A percentile compares a stretch with the other conserved stretches of the same genome.
Conservation (phyloP, 1,284 basidiomycete species). For the Vanrija humicola region DNA sequence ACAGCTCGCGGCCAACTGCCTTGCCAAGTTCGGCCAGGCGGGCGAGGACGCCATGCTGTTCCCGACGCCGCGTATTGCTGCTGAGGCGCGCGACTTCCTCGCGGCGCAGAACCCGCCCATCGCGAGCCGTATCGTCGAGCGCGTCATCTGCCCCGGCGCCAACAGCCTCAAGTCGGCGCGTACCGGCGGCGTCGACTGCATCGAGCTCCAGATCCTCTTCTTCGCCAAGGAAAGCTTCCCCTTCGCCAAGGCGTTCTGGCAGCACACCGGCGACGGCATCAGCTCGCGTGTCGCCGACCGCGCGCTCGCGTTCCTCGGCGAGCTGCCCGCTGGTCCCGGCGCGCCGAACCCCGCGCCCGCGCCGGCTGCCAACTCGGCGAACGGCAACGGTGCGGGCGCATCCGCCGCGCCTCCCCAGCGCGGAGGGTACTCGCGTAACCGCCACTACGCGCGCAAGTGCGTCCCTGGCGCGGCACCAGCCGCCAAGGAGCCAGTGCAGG, state of each 20-base stretch:
- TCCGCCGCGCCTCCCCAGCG: neutral
- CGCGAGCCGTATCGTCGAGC: slow-evolving; percentile 65
- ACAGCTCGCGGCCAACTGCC: slow-evolving; percentile 72
- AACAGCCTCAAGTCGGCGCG: slow-evolving; percentile 14
- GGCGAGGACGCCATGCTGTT: slow-evolving; percentile 75
- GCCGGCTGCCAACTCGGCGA: neutral
- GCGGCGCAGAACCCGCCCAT: slow-evolving; percentile 52
- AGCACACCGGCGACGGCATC: slow-evolving; percentile 87
- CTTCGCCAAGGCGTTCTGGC: slow-evolving; percentile 90
- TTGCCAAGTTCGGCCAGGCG: slow-evolving; percentile 67
- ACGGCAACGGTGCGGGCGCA: neutral
- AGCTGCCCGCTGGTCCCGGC: slow-evolving; percentile 40
- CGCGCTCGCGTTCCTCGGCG: slow-evolving; percentile 65
- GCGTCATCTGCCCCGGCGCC: slow-evolving; percentile 58
- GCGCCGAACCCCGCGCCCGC: neutral
- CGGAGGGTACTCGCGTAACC: slow-evolving; percentile 48
- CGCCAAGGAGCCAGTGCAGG: neutral
- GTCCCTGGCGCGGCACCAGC: neutral
- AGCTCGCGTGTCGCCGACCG: slow-evolving; percentile 82
- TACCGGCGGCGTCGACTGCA: slow-evolving; percentile 38
- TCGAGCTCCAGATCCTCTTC: slow-evolving; percentile 74
- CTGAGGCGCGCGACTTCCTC: slow-evolving; percentile 72
- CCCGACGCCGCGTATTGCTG: slow-evolving; percentile 67
- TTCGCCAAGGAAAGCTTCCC: slow-evolving; percentile 65
- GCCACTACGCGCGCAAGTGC: slow-evolving; percentile 36